These are phyloP conservation scores for Saturnispora galanensis DNA, from an alignment of 805 yeast species.

Conservation along the genomic window DNA sequence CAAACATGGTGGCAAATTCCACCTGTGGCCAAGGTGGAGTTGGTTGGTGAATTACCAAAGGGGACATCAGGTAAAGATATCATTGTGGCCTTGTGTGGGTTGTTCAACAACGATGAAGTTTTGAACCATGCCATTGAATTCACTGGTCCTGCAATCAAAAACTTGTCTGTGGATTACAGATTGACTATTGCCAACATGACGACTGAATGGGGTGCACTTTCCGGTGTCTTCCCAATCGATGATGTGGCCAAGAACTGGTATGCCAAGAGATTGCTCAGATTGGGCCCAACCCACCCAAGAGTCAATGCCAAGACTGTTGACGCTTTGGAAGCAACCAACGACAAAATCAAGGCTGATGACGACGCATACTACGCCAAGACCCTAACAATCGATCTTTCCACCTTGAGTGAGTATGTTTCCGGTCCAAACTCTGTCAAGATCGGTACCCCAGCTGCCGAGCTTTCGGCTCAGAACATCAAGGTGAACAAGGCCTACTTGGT, in stretches of 20 bases:
- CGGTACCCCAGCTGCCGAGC: conserved; percentile 65
- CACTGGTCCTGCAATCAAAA: conserved; percentile 67
- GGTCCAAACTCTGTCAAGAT: conserved; percentile 98
- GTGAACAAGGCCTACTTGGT: conserved; percentile 93
- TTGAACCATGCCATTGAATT: conserved; percentile 91
- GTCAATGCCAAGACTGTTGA: conserved; percentile 54
- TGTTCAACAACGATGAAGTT: conserved; percentile 86
- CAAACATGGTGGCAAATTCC: conserved; percentile 99
- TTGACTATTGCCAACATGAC: conserved; percentile 96
- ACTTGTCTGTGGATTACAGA: conserved; percentile 70
- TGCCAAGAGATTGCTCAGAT: conserved; percentile 41
- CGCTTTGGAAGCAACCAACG: conserved; percentile 29
- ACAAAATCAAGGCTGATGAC: conserved; percentile 45
- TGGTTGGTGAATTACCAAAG: conserved; percentile 67
- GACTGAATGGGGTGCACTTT: conserved; percentile 97
- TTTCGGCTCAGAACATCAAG: conserved; percentile 62
- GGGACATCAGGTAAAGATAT: conserved; percentile 97
- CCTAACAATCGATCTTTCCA: conserved; percentile 65
- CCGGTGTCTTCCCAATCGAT: conserved; percentile 97
- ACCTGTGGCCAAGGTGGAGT: conserved; percentile 91
- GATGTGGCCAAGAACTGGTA: conserved; percentile 70
- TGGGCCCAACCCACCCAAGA: conserved; percentile 61
- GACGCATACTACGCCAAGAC: conserved; percentile 88
- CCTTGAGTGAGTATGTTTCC: conserved; percentile 80
- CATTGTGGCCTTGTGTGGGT: conserved; percentile 91